Evolutionary conservation across 805 yeast species (phyloP).

Genomic region (Spathaspora passalidarum): DNA sequence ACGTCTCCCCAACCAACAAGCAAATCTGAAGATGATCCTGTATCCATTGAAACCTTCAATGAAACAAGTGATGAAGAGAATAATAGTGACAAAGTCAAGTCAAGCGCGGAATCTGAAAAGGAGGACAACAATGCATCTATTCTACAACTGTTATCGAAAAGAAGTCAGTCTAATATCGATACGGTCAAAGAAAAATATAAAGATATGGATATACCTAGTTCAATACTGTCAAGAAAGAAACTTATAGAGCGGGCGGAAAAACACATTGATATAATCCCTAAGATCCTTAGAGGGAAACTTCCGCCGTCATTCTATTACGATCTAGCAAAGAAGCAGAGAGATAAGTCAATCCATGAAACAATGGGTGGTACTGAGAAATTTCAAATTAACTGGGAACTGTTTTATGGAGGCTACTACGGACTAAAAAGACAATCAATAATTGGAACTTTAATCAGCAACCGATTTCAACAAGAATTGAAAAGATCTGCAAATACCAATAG

Average conservation of each 20-base stretch:
- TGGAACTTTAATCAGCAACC: conserved; percentile 39
- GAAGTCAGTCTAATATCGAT: conserved; percentile 9
- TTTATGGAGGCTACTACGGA: conserved; percentile 62
- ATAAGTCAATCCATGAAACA: conserved; percentile 37
- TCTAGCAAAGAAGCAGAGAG: conserved; percentile 42
- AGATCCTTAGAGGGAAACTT: conserved; percentile 41
- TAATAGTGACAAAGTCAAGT: not conserved
- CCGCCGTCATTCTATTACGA: conserved; percentile 48
- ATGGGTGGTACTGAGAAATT: conserved; percentile 48
- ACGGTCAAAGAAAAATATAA: not conserved
- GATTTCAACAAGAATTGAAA: conserved; percentile 27
- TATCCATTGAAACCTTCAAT: conserved; percentile 3
- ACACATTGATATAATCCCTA: conserved; percentile 30
- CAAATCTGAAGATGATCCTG: not conserved
- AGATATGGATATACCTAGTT: conserved; percentile 16
- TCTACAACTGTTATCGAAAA: conserved; percentile 8
- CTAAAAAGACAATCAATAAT: conserved; percentile 52
- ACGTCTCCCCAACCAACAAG: no score
- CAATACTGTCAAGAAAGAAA: conserved; percentile 26
- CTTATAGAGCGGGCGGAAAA: conserved; percentile 26
- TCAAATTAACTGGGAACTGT: conserved; percentile 42
- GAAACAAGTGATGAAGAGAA: conserved; percentile 7
- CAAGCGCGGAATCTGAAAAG: not conserved
- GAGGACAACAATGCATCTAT: conserved; percentile 1
- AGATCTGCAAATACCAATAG: conserved; percentile 28